Evolutionary conservation across 345 rosid genomes (phyloP).

Genomic region (Laguncularia racemosa): DNA sequence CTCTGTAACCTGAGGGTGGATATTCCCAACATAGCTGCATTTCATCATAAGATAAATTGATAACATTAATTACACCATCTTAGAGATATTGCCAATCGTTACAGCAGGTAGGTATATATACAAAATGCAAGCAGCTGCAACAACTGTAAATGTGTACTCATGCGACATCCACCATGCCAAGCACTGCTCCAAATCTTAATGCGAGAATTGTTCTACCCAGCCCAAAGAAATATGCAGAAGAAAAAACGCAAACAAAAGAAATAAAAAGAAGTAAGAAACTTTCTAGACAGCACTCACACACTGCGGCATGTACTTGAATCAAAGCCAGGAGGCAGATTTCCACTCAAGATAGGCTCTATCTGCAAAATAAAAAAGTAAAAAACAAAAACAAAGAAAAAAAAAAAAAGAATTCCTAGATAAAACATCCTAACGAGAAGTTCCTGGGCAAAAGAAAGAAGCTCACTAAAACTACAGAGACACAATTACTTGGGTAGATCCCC

Average conservation of each 20-base stretch:
- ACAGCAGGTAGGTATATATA: no score
- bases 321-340: conserved; percentile 82
- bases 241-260: conserved; percentile 5
- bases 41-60: conserved; percentile 3
- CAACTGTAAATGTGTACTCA: no score
- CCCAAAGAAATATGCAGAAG: background rate
- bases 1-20: conserved; percentile 62
- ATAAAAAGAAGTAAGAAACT: conserved; percentile 14
- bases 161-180: no score
- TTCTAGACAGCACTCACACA: conserved; percentile 57
- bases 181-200: no score
- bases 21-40: conserved; percentile 64
- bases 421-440: no score
- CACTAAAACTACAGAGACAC: no score
- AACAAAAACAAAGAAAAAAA: conserved; percentile 1
- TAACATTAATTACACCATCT: background rate
- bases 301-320: conserved; percentile 83
- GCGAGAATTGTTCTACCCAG: background rate
- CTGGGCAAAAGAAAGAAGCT: no score
- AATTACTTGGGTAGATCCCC: no score
- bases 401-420: conserved; percentile 3
- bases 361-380: conserved; percentile 41
- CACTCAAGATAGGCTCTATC: conserved; percentile 78
- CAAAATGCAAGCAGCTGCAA: no score
- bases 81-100: no score